These are phyloP conservation scores for Pyrenopolyporus hunteri DNA, from an alignment of 495 filamentous ascomycete species.

Conservation along the genomic window DNA sequence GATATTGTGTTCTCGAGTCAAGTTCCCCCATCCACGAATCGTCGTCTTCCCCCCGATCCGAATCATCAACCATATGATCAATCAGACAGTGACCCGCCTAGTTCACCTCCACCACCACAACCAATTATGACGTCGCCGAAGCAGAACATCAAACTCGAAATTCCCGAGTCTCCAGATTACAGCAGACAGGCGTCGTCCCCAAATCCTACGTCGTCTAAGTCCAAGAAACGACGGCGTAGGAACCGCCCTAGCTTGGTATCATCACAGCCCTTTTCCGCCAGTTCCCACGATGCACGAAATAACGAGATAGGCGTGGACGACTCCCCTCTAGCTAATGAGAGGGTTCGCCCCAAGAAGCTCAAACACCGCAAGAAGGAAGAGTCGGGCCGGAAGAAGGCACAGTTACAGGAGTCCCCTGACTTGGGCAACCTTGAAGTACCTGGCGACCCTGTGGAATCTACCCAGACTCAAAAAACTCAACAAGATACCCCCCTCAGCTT, in stretches of 20 bases:
- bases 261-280: constrained; percentile 6
- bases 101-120: neutral
- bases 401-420: constrained; percentile 9
- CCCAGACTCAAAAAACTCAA: neutral
- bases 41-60: neutral
- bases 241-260: constrained; percentile 31
- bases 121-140: neutral
- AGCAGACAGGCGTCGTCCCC: constrained; percentile 18
- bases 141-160: neutral
- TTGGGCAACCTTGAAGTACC: constrained; percentile 4
- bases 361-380: neutral
- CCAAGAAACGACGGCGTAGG: constrained; percentile 38
- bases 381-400: constrained; percentile 2
- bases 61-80: neutral
- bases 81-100: neutral
- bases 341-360: neutral
- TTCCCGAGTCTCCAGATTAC: constrained; percentile 30
- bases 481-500: neutral
- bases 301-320: neutral
- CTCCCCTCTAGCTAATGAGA: neutral
- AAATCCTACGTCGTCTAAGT: constrained; percentile 19
- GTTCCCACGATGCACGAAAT: neutral
- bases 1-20: constrained; percentile 30
- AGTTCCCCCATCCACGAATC: constrained; percentile 5
- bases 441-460: neutral